Evolutionary conservation across 495 filamentous ascomycete species (phyloP), one percentile per base, ranked within the genome.

Genomic region (Extremus antarcticus): DNA sequence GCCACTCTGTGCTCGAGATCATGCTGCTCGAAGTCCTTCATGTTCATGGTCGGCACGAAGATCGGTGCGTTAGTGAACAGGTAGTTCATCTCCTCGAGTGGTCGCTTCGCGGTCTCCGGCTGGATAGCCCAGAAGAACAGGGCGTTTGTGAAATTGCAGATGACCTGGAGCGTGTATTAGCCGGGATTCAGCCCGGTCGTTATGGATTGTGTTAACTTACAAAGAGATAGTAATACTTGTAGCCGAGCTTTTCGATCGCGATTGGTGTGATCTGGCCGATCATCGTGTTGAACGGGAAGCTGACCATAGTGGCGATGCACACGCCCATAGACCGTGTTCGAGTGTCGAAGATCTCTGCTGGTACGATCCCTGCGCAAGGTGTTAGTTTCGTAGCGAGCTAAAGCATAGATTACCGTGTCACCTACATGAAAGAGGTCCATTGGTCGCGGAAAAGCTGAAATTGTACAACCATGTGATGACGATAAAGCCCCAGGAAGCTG

Each of bases 281-380:
- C 74, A 86, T 78, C 10, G 83, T 86, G 69, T 86, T 86, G 71
- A 86, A 85, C 3, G 81, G 82, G 62, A 81, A 85, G 32, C 73
- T 76, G 24, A 67, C 72, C 80, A 85, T 82, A 2, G 79, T 81
- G 1, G 81, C 81, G 56, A 86, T 76, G 1, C 79, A 81, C 1
- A 86, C 81, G 60, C 81, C 82, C 65, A 83, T 83, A 20, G 77
- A 69, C 19, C 83, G 76, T 1, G 82, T 86, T 40, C 77, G 74
- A 2, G 81, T 85, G 64, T 86, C 82, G 68, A 86, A 86, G 16
- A 86, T 78, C 59, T 86, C 83, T 17, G 83, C 81, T 0, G 82
- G 82, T 51, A 86, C 81, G 55, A 86, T 84, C 81, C 53, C 51
- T 53, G 20, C 17, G 29, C 7, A 19, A 11, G 20, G 11, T 24